A percentile compares a stretch with the other conserved stretches of the same genome.
Evolutionary conservation across 202 grass and related monocot species (phyloP).

Genomic region (Dendrocalamus latiflorus): DNA sequence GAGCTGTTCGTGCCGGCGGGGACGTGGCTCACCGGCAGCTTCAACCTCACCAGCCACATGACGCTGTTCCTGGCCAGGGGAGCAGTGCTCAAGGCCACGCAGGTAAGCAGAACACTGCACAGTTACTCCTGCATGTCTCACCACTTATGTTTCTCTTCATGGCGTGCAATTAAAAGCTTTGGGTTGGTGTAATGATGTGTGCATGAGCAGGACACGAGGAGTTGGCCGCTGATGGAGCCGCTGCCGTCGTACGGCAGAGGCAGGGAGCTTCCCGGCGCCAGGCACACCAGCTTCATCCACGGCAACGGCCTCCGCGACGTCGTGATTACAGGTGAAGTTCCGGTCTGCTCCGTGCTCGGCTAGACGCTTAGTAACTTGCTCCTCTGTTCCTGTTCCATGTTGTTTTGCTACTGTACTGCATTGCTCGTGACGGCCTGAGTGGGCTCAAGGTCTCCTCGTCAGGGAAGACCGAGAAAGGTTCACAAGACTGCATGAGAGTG

Average conservation of each 20-base stretch:
- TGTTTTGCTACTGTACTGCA: background rate
- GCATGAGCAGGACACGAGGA: conserved; percentile 42
- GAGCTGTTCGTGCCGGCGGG: conserved; percentile 51
- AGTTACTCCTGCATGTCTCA: background rate
- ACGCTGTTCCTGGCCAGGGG: conserved; percentile 68
- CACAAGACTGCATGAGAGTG: background rate
- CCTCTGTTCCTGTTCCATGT: background rate
- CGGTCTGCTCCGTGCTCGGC: background rate
- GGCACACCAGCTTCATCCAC: conserved; percentile 69
- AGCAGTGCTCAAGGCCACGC: conserved; percentile 64
- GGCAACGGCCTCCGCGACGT: too few species aligned
- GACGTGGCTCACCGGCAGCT: conserved; percentile 77
- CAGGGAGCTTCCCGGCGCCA: conserved; percentile 54
- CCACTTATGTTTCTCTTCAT: background rate
- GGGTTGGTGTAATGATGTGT: background rate
- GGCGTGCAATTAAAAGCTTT: background rate
- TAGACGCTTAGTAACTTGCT: too few species aligned
- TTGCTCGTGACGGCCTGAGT: background rate
- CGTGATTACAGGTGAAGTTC: conserved; percentile 64
- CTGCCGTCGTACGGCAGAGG: conserved; percentile 85
- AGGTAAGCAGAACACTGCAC: too few species aligned
- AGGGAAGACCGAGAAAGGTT: background rate
- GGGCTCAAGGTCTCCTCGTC: background rate
- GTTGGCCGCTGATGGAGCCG: conserved; percentile 73
- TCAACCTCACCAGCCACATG: conserved; percentile 93